phyloP scores from a whole-genome alignment of 768 basidiomycete species.

The Lanmaoa pseudosensibilis region DNA sequence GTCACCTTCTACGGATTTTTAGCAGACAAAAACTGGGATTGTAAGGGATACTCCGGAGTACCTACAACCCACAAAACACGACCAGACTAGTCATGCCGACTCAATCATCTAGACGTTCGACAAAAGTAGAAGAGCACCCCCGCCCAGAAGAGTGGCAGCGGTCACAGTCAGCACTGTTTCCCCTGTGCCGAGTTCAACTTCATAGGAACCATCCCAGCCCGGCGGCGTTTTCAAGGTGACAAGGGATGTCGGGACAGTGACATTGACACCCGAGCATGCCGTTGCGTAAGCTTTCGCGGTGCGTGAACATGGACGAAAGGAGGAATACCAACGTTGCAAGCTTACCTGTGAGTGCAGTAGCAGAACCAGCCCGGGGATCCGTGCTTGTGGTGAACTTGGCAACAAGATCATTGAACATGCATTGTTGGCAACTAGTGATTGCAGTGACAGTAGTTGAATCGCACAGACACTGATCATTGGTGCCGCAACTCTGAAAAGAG shows the following conservation, averaged over 20 bases:
- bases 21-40: background rate
- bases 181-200: slow-evolving; percentile 43
- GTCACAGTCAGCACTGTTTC: slow-evolving; percentile 47
- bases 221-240: slow-evolving; percentile 46
- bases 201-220: slow-evolving; percentile 63
- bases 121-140: slow-evolving; percentile 50
- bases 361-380: slow-evolving; percentile 60
- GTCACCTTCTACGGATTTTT: background rate
- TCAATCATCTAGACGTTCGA: slow-evolving; percentile 44
- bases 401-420: slow-evolving; percentile 61
- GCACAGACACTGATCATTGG: slow-evolving; percentile 57
- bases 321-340: background rate
- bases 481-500: slow-evolving; percentile 41
- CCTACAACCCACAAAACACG: background rate
- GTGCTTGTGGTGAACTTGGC: slow-evolving; percentile 45
- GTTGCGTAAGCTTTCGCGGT: slow-evolving; percentile 50
- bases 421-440: slow-evolving; percentile 61
- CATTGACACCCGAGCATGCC: slow-evolving; percentile 43
- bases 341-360: slow-evolving; percentile 56
- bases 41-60: background rate
- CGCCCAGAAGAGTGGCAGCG: slow-evolving; percentile 47
- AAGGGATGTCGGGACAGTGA: slow-evolving; percentile 39
- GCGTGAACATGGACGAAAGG: slow-evolving; percentile 7
- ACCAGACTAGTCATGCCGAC: background rate
- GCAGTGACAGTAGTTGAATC: slow-evolving; percentile 37